Percentiles rank a stretch among this genome's conserved stretches.
Evolutionary conservation across 192 early-diverging fungal genomes (phyloP).

Genomic region (Allomyces macrogynus): DNA sequence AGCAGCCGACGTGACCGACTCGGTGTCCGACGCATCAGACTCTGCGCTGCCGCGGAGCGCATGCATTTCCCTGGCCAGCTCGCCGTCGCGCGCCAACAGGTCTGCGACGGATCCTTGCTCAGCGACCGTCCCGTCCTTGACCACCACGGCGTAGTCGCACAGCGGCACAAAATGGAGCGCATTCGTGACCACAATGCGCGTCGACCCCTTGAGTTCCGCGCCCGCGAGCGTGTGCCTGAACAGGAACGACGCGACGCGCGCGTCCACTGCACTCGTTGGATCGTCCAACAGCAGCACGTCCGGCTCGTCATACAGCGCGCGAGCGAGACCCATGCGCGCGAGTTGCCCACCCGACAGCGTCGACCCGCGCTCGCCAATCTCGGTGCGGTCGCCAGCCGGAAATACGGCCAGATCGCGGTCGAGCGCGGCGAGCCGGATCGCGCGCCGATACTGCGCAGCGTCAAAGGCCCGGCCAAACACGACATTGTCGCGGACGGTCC

Average conservation of each 20-base stretch:
- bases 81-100: slow-evolving; percentile 34
- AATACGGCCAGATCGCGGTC: slow-evolving; percentile 32
- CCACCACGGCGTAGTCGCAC: slow-evolving; percentile 44
- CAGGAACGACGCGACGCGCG: slow-evolving; percentile 30
- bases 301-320: slow-evolving; percentile 39
- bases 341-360: slow-evolving; percentile 40
- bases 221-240: slow-evolving; percentile 37
- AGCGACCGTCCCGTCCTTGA: slow-evolving; percentile 50
- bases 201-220: slow-evolving; percentile 44
- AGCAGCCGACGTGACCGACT: slow-evolving; percentile 1
- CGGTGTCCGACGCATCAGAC: slow-evolving; percentile 1
- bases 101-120: slow-evolving; percentile 42
- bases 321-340: slow-evolving; percentile 41
- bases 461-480: slow-evolving; percentile 37
- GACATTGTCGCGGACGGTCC: slow-evolving; percentile 41
- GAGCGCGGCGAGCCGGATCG: slow-evolving; percentile 31
- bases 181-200: slow-evolving; percentile 69
- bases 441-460: slow-evolving; percentile 24
- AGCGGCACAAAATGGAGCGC: slow-evolving; percentile 52
- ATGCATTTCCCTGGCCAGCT: slow-evolving; percentile 34
- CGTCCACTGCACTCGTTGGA: slow-evolving; percentile 43
- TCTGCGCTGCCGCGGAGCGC: slow-evolving; percentile 33
- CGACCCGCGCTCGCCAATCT: slow-evolving; percentile 45
- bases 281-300: slow-evolving; percentile 52
- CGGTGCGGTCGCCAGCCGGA: slow-evolving; percentile 27